phyloP scores from a whole-genome alignment of 805 yeast genomes.

The Metschnikowia picachoensis region DNA sequence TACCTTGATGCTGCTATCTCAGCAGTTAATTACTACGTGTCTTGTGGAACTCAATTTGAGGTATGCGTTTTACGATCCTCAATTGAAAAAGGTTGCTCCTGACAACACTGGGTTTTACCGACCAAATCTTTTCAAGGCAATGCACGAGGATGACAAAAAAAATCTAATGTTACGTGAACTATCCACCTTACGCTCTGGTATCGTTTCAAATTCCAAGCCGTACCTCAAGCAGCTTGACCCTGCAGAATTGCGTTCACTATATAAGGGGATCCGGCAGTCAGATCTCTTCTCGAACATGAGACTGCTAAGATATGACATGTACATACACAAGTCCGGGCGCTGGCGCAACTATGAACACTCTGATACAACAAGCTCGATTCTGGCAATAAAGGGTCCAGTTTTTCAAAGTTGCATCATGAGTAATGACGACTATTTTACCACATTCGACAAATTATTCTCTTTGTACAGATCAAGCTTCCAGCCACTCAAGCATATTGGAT shows the following conservation, averaged over 20 bases:
- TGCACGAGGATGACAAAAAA: constrained; percentile 17
- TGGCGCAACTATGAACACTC: constrained; percentile 31
- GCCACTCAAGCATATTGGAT: constrained; percentile 10
- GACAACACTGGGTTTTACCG: constrained; percentile 11
- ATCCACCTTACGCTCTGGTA: not conserved
- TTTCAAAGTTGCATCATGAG: constrained; percentile 15
- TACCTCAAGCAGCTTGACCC: constrained; percentile 1
- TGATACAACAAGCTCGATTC: constrained; percentile 24
- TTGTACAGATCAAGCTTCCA: constrained; percentile 11
- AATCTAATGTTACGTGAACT: constrained; percentile 19
- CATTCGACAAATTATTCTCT: constrained; percentile 18
- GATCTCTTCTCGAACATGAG: constrained; percentile 24
- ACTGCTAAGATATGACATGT: constrained; percentile 23
- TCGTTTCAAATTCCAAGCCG: not conserved
- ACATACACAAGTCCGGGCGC: constrained; percentile 28
- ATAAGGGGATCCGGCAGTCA: constrained; percentile 11
- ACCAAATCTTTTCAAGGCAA: constrained; percentile 17
- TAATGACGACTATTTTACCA: constrained; percentile 21
- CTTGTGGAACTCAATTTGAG: constrained; percentile 29
- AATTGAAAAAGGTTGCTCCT: not conserved
- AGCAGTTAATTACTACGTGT: constrained; percentile 23
- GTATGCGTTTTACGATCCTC: constrained; percentile 14
- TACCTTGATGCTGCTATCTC: constrained; percentile 21
- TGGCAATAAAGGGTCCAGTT: constrained; percentile 11
- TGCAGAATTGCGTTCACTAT: constrained; percentile 2